Conservation (phyloP, 495 filamentous ascomycete species). For the Tirmania nivea region DNA sequence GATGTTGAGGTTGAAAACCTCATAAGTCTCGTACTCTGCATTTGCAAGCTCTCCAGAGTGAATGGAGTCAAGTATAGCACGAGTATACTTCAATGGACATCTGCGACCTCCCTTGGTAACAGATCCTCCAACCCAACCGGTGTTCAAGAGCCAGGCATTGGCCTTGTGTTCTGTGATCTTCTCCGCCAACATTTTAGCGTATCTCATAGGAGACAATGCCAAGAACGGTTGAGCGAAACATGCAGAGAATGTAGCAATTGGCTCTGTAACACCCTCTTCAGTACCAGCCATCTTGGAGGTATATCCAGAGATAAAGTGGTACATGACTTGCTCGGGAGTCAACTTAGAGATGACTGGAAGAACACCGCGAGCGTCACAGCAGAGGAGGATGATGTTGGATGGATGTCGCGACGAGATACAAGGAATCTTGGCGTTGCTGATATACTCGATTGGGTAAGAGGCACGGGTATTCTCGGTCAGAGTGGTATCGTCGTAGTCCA, state of each 20-base stretch:
- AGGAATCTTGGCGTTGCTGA: slow-evolving; percentile 94
- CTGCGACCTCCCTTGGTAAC: slow-evolving; percentile 89
- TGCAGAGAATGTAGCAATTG: slow-evolving; percentile 94
- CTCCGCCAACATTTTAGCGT: slow-evolving; percentile 90
- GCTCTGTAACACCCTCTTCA: slow-evolving; percentile 88
- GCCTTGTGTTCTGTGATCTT: slow-evolving; percentile 90
- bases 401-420: slow-evolving; percentile 75
- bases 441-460: slow-evolving; percentile 98
- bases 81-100: slow-evolving; percentile 96
- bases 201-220: slow-evolving; percentile 96
- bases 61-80: slow-evolving; percentile 93
- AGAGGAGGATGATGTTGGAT: slow-evolving; percentile 90
- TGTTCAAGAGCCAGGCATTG: slow-evolving; percentile 98
- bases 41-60: slow-evolving; percentile 88
- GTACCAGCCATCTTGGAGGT: slow-evolving; percentile 99
- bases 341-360: slow-evolving; percentile 97
- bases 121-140: slow-evolving; percentile 94
- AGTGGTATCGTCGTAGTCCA: slow-evolving; percentile 87
- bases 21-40: slow-evolving; percentile 81
- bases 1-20: slow-evolving; percentile 86
- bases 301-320: slow-evolving; percentile 99
- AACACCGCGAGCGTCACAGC: slow-evolving; percentile 92
- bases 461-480: slow-evolving; percentile 92
- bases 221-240: slow-evolving; percentile 99
- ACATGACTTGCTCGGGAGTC: slow-evolving; percentile 90